Base-by-base conservation (phyloP, 345 rosid genomes). In the Camelina neglecta region DNA sequence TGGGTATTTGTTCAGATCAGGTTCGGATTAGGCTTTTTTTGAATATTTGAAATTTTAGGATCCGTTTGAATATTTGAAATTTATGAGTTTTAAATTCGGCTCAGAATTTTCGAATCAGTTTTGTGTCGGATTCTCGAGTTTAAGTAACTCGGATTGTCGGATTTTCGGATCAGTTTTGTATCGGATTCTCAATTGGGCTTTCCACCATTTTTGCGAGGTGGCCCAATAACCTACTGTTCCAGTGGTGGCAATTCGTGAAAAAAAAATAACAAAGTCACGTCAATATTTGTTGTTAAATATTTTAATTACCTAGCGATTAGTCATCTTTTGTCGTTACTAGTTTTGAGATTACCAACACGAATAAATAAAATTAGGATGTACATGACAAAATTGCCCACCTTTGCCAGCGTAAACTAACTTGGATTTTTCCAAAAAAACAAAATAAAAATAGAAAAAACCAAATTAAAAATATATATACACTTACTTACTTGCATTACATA, bases 391-490 rank as follows among this genome's bases (percentile, higher is more conserved):
- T 47, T 29, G 31, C 5, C 31, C 31, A 29, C 4, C 31, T 29
- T 29, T 29, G 74, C 55, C 74, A 75, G 79, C 79, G 47, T 18
- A 12, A 59, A 61, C n/a, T 1, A 51, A 69, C 39, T 35, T 75
- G 74, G 49, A 45, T 8, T 69, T 44, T 60, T 5, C 79, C 61
- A 21, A 44, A 61, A 75, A 42, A 10, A n/a, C 48, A 11, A 11
- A 53, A 72, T 12, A 47, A 47, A 47, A 47, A 47, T n/a, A 47
- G 7, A 4, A 35, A n/a, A 42, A 49, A 2, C 0, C 21, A 31
- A 10, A 11, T 0, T 15, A 53, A 33, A 35, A 35, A 54, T 39
- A 39, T 39, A 54, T 9, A 39, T 38, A 38, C 38, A 35, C 23
- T 11, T 8, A 4, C 15, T 15, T 4, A 4, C 36, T 33, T 33